Base-by-base conservation (phyloP, 1,139 yeast genomes). In the Geotrichum fermentans region DNA sequence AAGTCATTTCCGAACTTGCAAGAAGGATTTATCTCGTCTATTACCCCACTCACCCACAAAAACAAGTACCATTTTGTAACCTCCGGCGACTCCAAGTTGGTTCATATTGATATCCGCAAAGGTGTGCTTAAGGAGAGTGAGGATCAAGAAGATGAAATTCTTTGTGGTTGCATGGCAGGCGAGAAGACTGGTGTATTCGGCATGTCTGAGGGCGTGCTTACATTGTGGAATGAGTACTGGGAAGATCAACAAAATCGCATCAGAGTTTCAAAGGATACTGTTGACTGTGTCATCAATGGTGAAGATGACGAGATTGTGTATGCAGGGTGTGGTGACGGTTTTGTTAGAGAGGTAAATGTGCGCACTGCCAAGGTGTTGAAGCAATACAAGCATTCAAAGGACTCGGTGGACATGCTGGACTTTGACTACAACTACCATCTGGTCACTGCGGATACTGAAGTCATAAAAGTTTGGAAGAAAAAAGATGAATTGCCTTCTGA, bases 181-280 rank as follows among this genome's bases (percentile, higher is more conserved):
- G 88, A 82, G 39, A 72, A 77, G 2, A 80, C 81, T 2, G 72
- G 82, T 18, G 85, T 84, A 0, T 81, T 90, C 59, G 90, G 89
- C 43, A 90, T 89, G 80, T 90, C 95, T 2, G 95, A 85, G 63
- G 97, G 97, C 2, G 78, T 88, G n/a, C 75, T 88, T 5, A 88
- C 97, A 0, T 73, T 85, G n/a, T 92, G 97, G 98, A 84, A 83
- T 61, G 72, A 73, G 42, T 55, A 64, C 32, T 75, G 83, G 59
- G 74, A 73, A 55, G 97, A 90, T 65, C 97, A 89, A 65, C 73
- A 88, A 47, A 77, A 86, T n/a, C 73, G 97, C 51, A 77, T 90
- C 17, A 80, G 82, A 54, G 73, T 90, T 7, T 74, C 80, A 44
- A 81, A 79, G 36, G 92, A 87, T 32, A 83, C 94, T 17, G 77